phyloP scores from a whole-genome alignment of 495 filamentous ascomycete species.

The Podospora fimiseda region DNA sequence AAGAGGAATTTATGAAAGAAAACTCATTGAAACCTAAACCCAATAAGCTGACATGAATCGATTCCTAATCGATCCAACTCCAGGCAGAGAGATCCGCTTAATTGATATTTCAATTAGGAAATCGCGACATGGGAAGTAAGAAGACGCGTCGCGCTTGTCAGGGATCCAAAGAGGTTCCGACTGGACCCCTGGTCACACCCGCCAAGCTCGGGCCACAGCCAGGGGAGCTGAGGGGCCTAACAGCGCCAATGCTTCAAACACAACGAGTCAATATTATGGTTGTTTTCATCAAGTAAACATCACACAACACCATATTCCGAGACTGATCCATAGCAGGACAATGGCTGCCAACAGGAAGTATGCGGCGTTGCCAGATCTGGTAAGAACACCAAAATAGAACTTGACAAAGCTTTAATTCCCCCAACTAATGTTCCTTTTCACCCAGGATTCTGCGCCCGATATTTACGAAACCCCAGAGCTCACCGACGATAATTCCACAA shows the following conservation, averaged over 20 bases:
- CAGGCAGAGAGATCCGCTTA: background rate
- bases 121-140: background rate
- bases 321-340: conserved; percentile 5
- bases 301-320: background rate
- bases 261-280: too few relatives aligned
- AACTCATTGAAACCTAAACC: background rate
- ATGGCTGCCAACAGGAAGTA: conserved; percentile 65
- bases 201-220: too few relatives aligned
- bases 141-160: background rate
- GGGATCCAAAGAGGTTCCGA: background rate
- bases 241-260: too few relatives aligned
- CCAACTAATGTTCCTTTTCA: conserved; percentile 8
- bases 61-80: background rate
- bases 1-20: background rate
- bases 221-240: too few relatives aligned
- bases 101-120: background rate
- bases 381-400: conserved; percentile 30
- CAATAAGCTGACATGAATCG: too few relatives aligned
- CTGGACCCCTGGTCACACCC: background rate
- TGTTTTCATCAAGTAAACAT: background rate
- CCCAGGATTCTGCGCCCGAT: conserved; percentile 80
- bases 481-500: conserved; percentile 78
- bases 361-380: conserved; percentile 76
- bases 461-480: conserved; percentile 93
- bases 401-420: background rate